These are phyloP conservation scores for Calonectria naviculata DNA, from an alignment of 2,329 filamentous ascomycete species.

Conservation along the genomic window DNA sequence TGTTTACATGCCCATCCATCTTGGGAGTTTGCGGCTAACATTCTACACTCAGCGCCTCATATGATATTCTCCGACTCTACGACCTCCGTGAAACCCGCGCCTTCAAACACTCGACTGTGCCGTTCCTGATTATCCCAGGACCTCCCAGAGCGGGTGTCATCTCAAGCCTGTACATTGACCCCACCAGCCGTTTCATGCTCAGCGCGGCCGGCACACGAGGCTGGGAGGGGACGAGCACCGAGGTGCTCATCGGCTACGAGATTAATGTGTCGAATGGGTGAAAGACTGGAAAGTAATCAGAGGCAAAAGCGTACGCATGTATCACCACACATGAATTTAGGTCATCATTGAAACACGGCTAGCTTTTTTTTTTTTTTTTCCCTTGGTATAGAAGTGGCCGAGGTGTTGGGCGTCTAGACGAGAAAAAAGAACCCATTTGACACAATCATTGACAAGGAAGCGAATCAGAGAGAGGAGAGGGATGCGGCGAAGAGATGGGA, in stretches of 20 bases:
- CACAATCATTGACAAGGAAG: not conserved
- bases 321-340: not conserved
- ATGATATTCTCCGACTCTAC: constrained; percentile 94
- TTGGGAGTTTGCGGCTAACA: not conserved
- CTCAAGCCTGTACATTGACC: constrained; percentile 86
- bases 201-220: constrained; percentile 91
- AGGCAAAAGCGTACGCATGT: not conserved
- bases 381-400: not conserved
- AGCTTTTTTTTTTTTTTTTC: not conserved
- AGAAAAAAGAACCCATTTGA: not conserved
- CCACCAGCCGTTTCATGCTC: constrained; percentile 89
- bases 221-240: constrained; percentile 92
- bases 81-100: constrained; percentile 78
- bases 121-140: constrained; percentile 96
- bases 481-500: not conserved
- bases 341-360: constrained; percentile 5
- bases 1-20: not conserved
- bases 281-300: not conserved
- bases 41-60: constrained; percentile 77
- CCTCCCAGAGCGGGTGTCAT: constrained; percentile 87
- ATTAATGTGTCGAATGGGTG: constrained; percentile 61
- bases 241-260: constrained; percentile 95
- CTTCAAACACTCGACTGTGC: constrained; percentile 81
- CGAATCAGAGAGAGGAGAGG: not conserved
- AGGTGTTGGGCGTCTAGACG: constrained; percentile 18